Percentiles rank a stretch among this genome's conserved stretches.
phyloP scores from a whole-genome alignment of 2,329 filamentous ascomycete genomes.

The Drechslerella stenobrocha region DNA sequence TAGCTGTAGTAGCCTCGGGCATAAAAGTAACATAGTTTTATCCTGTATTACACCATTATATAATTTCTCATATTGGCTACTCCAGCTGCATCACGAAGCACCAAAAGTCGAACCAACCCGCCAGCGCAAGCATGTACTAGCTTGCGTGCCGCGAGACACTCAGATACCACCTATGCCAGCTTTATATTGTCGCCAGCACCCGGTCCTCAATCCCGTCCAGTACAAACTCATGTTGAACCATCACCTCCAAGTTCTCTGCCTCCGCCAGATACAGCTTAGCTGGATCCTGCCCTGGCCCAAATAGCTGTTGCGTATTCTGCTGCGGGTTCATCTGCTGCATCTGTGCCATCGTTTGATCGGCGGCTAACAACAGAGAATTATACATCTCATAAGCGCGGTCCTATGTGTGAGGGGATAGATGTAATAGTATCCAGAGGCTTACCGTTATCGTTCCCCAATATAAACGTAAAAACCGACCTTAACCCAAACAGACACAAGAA shows the following conservation, averaged over 20 bases:
- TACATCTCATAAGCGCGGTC: conserved; percentile 30
- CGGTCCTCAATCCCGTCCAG: conserved; percentile 85
- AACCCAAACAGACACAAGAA: conserved; percentile 96
- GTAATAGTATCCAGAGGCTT: conserved; percentile 55
- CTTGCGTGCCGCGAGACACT: no score
- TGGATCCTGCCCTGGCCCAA: conserved; percentile 88
- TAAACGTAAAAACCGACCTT: conserved; percentile 95
- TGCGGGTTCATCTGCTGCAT: conserved; percentile 75
- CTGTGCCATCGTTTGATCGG: conserved; percentile 85
- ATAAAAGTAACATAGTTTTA: no score
- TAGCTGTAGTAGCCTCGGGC: no score
- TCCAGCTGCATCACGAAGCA: no score
- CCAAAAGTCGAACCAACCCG: no score
- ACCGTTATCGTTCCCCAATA: conserved; percentile 95
- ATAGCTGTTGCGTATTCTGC: conserved; percentile 64
- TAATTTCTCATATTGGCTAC: no score
- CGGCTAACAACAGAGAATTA: conserved; percentile 63
- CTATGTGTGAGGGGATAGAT: conserved; percentile 13
- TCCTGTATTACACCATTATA: no score
- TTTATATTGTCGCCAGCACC: conserved; percentile 61
- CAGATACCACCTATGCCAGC: no score
- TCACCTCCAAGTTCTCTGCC: conserved; percentile 91
- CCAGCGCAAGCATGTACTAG: no score
- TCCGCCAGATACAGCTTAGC: conserved; percentile 93
- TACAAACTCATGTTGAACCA: conserved; percentile 84